Conservation (phyloP, 202 grass and related monocot genomes). For the Elaeis oleifera region DNA sequence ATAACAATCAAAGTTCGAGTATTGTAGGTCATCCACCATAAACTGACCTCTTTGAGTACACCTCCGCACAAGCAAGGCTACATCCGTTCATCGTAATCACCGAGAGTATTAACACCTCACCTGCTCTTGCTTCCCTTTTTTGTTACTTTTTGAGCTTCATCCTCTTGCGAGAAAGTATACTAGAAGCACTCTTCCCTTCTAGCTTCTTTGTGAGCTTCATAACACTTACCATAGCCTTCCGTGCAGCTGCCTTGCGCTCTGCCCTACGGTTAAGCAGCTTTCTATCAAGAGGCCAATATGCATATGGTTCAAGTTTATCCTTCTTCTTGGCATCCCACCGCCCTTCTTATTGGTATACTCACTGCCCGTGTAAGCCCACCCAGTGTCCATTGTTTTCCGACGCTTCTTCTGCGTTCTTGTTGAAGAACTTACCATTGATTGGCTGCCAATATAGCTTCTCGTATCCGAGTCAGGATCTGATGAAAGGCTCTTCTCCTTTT, state of each 20-base stretch:
- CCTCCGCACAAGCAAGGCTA: not conserved
- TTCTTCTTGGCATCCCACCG: slow-evolving; percentile 76
- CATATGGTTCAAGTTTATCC: slow-evolving; percentile 88
- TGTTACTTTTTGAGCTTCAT: slow-evolving; percentile 35
- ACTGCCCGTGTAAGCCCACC: slow-evolving; percentile 83
- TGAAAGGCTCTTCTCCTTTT: slow-evolving; percentile 38
- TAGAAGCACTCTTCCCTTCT: slow-evolving; percentile 66
- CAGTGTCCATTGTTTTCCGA: slow-evolving; percentile 41
- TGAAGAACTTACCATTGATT: slow-evolving; percentile 30
- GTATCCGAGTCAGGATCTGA: slow-evolving; percentile 36
- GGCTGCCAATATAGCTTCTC: slow-evolving; percentile 25
- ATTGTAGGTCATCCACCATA: too few relatives aligned
- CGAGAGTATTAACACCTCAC: not conserved
- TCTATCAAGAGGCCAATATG: slow-evolving; percentile 80
- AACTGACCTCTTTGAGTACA: too few relatives aligned
- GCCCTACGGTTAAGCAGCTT: slow-evolving; percentile 77
- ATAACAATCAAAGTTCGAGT: too few relatives aligned
- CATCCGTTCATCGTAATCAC: not conserved
- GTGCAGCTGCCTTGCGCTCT: slow-evolving; percentile 57
- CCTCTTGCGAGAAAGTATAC: slow-evolving; percentile 32
- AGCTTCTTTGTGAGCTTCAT: slow-evolving; percentile 79
- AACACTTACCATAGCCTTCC: slow-evolving; percentile 73
- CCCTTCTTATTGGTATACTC: slow-evolving; percentile 83
- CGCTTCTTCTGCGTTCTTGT: slow-evolving; percentile 29
- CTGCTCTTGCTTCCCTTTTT: slow-evolving; percentile 29